Conservation (phyloP, 768 basidiomycete species). For the Boletus bicolor region DNA sequence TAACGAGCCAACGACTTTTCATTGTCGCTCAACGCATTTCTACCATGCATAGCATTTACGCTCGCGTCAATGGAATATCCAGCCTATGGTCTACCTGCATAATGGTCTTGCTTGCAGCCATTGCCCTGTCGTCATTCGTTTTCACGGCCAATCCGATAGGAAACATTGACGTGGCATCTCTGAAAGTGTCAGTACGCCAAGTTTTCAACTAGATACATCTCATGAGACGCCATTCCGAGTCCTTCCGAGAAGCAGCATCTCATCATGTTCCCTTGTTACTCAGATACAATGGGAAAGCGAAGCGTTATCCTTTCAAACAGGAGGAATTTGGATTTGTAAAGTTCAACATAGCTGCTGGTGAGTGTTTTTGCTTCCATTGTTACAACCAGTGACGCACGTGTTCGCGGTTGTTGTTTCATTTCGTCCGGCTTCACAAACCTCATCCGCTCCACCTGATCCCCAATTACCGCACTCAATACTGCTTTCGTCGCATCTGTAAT, state of each 20-base stretch:
- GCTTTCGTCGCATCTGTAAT: not conserved
- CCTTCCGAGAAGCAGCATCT: conserved; percentile 12
- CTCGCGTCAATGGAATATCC: conserved; percentile 72
- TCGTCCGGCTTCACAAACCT: conserved; percentile 8
- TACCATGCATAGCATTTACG: conserved; percentile 65
- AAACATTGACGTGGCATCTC: conserved; percentile 52
- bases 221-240: conserved; percentile 9
- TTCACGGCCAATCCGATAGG: conserved; percentile 59
- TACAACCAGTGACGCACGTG: conserved; percentile 14
- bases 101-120: conserved; percentile 65
- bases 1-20: not conserved
- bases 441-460: conserved; percentile 6
- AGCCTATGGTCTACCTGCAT: conserved; percentile 71
- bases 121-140: conserved; percentile 72
- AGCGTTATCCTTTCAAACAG: conserved; percentile 55
- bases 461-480: conserved; percentile 16
- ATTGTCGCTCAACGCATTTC: not conserved
- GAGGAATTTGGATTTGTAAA: conserved; percentile 78
- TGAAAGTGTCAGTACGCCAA: conserved; percentile 69
- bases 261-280: conserved; percentile 2
- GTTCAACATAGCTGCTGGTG: conserved; percentile 81
- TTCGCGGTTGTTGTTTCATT: conserved; percentile 29
- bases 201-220: not conserved
- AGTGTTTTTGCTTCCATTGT: conserved; percentile 32
- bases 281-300: conserved; percentile 48